Evolutionary conservation across 2,329 filamentous ascomycete species (phyloP).

Genomic region (Aspergillus sp.): DNA sequence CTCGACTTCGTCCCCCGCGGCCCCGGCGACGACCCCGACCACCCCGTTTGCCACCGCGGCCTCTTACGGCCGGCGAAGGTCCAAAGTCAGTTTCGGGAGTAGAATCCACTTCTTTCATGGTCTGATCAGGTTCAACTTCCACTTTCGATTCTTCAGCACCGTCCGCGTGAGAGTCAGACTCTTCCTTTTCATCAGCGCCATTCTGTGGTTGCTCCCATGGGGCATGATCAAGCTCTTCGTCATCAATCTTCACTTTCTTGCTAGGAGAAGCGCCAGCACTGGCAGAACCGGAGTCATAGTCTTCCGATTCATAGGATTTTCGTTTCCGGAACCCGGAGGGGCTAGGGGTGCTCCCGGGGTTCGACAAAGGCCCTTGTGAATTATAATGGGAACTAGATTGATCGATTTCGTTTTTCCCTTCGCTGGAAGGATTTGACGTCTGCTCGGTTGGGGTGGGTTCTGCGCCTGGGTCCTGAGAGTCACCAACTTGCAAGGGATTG

Average conservation of each 20-base stretch:
- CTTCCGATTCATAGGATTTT: constrained; percentile 16
- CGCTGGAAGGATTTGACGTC: constrained; percentile 6
- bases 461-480: constrained; percentile 1
- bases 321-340: constrained; percentile 15
- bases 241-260: constrained; percentile 26
- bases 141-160: constrained; percentile 7
- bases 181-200: constrained; percentile 11
- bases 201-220: constrained; percentile 15
- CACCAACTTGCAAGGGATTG: constrained; percentile 4
- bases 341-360: constrained; percentile 8
- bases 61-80: constrained; percentile 14
- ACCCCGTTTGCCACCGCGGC: constrained; percentile 17
- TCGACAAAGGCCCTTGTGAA: constrained; percentile 1
- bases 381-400: constrained; percentile 1
- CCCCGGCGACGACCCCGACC: constrained; percentile 5
- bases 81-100: constrained; percentile 11
- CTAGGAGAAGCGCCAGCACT: constrained; percentile 9
- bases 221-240: constrained; percentile 15
- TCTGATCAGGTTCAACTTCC: constrained; percentile 11
- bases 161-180: constrained; percentile 11
- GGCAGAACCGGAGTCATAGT: constrained; percentile 7
- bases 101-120: constrained; percentile 14
- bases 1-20: constrained; percentile 7
- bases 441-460: constrained; percentile 3
- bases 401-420: constrained; percentile 3